A percentile compares a stretch with the other conserved stretches of the same genome.
phyloP scores from a whole-genome alignment of 2,329 filamentous ascomycete species.

The Cercospora sp. region DNA sequence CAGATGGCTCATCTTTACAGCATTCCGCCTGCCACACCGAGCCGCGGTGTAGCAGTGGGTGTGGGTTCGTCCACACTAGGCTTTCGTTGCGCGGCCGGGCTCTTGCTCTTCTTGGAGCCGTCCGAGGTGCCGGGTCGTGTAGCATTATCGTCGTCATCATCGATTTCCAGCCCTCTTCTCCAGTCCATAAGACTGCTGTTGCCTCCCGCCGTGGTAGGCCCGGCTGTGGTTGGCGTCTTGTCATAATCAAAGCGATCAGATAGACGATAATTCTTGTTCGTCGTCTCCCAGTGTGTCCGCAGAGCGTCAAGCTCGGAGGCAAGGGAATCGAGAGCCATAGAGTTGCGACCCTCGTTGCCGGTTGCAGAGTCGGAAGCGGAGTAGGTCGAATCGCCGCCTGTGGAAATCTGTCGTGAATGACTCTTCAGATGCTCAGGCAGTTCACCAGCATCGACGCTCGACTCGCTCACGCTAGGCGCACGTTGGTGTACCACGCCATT shows the following conservation, averaged over 20 bases:
- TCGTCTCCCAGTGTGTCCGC: conserved; percentile 90
- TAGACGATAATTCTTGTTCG: conserved; percentile 90
- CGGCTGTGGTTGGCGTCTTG: conserved; percentile 18
- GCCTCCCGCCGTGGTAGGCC: conserved; percentile 45
- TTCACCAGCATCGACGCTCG: conserved; percentile 43
- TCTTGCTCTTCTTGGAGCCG: conserved; percentile 9
- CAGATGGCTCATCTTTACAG: conserved; percentile 7
- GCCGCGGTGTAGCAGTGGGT: conserved; percentile 9
- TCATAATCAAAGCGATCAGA: conserved; percentile 85
- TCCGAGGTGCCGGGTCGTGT: conserved; percentile 24
- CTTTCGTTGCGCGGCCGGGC: neutral
- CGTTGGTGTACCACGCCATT: conserved; percentile 46
- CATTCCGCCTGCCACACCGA: conserved; percentile 8
- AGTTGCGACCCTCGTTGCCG: conserved; percentile 37
- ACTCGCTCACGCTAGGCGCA: conserved; percentile 47
- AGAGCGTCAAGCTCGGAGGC: conserved; percentile 90
- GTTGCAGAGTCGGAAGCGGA: conserved; percentile 37
- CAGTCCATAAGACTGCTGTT: conserved; percentile 76
- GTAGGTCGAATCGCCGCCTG: conserved; percentile 61
- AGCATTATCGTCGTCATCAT: conserved; percentile 33
- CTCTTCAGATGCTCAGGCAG: conserved; percentile 39
- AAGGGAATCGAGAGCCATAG: conserved; percentile 70
- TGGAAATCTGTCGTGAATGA: conserved; percentile 60
- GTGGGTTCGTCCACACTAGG: conserved; percentile 7
- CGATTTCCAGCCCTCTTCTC: conserved; percentile 71